Conservation (phyloP, 352 stramenopile genomes). For the Elongisporangium senticosum region DNA sequence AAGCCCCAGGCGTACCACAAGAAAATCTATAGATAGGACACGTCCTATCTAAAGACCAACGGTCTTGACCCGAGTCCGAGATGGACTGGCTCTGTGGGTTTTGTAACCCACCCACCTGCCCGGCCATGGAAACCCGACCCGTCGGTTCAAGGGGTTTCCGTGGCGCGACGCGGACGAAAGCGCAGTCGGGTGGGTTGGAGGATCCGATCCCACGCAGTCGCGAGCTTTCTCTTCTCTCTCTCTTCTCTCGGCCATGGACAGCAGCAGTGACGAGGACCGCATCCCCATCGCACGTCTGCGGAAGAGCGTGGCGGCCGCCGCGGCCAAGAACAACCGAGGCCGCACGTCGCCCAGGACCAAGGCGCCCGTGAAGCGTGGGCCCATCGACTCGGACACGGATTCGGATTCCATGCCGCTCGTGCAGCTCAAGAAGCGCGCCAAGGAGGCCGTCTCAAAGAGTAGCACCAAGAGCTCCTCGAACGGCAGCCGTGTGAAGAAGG, state of each 20-base stretch:
- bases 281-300: constrained; percentile 67
- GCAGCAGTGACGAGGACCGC: constrained; percentile 65
- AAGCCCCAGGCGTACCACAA: background rate
- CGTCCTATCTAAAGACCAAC: background rate
- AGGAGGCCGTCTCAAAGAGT: constrained; percentile 3
- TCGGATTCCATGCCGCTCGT: constrained; percentile 79
- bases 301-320: constrained; percentile 36
- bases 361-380: constrained; percentile 22
- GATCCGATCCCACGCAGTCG: background rate
- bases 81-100: no score
- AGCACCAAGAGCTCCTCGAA: constrained; percentile 6
- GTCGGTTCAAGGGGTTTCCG: background rate
- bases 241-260: constrained; percentile 30
- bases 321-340: constrained; percentile 11
- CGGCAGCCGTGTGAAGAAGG: constrained; percentile 36
- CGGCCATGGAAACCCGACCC: constrained; percentile 1
- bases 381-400: constrained; percentile 51
- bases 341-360: constrained; percentile 8
- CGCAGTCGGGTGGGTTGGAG: background rate
- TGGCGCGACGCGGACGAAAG: background rate
- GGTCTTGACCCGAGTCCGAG: no score
- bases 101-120: no score
- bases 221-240: background rate
- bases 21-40: background rate
- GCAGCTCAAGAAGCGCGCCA: constrained; percentile 65